Evolutionary conservation across 345 rosid genomes (phyloP).

Genomic region (Linum usitatissimum): DNA sequence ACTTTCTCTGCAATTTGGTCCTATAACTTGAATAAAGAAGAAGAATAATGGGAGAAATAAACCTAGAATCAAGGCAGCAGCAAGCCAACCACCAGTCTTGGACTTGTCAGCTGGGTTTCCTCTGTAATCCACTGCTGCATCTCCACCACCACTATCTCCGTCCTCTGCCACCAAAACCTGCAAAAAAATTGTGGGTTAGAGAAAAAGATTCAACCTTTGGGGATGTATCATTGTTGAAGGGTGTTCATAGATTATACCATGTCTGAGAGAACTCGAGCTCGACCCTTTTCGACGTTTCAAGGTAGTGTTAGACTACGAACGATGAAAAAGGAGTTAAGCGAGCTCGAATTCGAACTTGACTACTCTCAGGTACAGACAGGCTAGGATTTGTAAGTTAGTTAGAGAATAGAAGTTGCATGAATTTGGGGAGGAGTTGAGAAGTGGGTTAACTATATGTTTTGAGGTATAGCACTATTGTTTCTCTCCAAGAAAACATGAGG

Average conservation of each 20-base stretch:
- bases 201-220: too few species aligned
- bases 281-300: too few species aligned
- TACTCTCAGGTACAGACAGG: not conserved
- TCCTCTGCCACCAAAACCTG: slow-evolving; percentile 42
- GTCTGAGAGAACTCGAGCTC: too few species aligned
- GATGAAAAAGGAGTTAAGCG: too few species aligned
- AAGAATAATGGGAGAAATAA: not conserved
- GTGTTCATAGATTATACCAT: too few species aligned
- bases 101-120: slow-evolving; percentile 67
- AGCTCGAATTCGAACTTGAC: not conserved
- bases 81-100: slow-evolving; percentile 84
- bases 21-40: not conserved
- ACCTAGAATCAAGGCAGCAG: slow-evolving; percentile 90
- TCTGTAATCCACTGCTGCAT: slow-evolving; percentile 39
- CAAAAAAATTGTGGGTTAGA: not conserved
- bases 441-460: not conserved
- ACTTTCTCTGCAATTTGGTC: not conserved
- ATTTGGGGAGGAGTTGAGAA: not conserved
- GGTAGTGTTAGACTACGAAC: too few species aligned
- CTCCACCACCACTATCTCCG: slow-evolving; percentile 26
- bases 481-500: not conserved
- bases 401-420: not conserved
- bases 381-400: not conserved
- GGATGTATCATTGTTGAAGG: too few species aligned
- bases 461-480: not conserved